phyloP scores from a whole-genome alignment of 495 filamentous ascomycete species.

The Penicillium fimorum region DNA sequence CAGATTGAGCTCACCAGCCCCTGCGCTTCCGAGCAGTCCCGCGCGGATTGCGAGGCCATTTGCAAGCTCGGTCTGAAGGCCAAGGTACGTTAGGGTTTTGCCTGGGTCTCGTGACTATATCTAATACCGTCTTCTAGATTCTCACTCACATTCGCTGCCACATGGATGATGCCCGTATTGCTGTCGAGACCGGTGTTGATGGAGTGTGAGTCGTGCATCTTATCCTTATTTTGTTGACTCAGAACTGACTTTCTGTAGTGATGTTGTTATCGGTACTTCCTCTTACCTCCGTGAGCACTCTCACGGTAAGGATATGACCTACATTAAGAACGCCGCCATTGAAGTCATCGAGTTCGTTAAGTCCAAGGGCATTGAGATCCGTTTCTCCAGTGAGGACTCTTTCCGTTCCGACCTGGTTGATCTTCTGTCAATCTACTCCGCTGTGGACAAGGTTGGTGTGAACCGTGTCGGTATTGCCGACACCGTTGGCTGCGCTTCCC shows the following conservation, averaged over 20 bases:
- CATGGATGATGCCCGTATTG: constrained; percentile 88
- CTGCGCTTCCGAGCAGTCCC: constrained; percentile 78
- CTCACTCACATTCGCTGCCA: constrained; percentile 86
- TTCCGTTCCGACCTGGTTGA: constrained; percentile 82
- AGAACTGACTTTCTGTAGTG: constrained; percentile 44
- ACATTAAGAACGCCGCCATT: constrained; percentile 86
- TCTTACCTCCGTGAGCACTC: constrained; percentile 88
- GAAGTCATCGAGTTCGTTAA: constrained; percentile 96
- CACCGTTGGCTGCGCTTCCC: constrained; percentile 76
- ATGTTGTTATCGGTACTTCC: constrained; percentile 93
- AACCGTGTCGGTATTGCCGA: constrained; percentile 83
- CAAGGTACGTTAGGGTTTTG: constrained; percentile 48
- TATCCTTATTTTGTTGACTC: constrained; percentile 4
- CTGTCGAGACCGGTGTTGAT: constrained; percentile 81
- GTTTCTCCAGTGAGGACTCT: constrained; percentile 75
- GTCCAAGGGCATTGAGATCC: constrained; percentile 81
- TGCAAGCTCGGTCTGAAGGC: constrained; percentile 89
- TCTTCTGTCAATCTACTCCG: constrained; percentile 71
- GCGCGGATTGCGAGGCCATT: constrained; percentile 77
- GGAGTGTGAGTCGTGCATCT: constrained; percentile 51
- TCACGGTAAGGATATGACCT: constrained; percentile 92
- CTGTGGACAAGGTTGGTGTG: constrained; percentile 77
- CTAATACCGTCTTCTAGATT: constrained; percentile 45
- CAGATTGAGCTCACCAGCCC: constrained; percentile 80
- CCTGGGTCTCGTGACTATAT: neutral